Evolutionary conservation across 176 grass and related monocot species (phyloP).

Genomic region (Triticum urartu): DNA sequence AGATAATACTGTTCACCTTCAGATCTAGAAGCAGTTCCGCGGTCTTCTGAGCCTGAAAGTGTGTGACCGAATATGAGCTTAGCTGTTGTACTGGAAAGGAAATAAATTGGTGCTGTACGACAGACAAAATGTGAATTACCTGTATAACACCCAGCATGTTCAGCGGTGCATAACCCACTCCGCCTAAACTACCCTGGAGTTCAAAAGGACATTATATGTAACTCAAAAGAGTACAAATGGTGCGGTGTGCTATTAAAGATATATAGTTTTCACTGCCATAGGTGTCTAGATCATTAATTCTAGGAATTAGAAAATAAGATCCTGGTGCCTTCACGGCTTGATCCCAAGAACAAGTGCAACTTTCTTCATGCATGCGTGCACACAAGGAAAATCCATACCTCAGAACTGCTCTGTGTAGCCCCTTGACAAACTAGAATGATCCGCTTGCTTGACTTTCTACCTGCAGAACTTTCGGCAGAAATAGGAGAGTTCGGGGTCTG

Average conservation of each 20-base stretch:
- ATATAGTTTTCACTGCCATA: too few relatives aligned
- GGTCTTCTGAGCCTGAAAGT: slow-evolving; percentile 85
- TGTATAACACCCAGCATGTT: slow-evolving; percentile 98
- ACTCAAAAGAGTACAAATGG: not conserved
- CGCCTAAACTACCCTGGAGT: slow-evolving; percentile 55
- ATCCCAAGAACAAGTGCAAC: not conserved
- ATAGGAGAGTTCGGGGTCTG: slow-evolving; percentile 86
- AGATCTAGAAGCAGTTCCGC: slow-evolving; percentile 82
- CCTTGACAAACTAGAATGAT: slow-evolving; percentile 89
- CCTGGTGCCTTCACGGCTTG: not conserved
- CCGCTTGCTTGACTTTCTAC: slow-evolving; percentile 68
- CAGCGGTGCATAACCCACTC: slow-evolving; percentile 69
- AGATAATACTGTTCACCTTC: slow-evolving; percentile 63
- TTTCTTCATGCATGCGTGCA: not conserved
- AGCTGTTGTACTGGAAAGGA: not conserved
- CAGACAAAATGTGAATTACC: slow-evolving; percentile 35
- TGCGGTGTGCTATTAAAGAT: not conserved
- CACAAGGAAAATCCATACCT: slow-evolving; percentile 40
- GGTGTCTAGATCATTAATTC: not conserved
- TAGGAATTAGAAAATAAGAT: not conserved
- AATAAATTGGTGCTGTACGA: not conserved
- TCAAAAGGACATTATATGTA: slow-evolving; percentile 1
- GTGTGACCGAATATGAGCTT: slow-evolving; percentile 10
- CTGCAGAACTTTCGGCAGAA: slow-evolving; percentile 50
- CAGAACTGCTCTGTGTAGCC: slow-evolving; percentile 54